Conservation (phyloP, 345 rosid species). For the Linum trigynum region DNA sequence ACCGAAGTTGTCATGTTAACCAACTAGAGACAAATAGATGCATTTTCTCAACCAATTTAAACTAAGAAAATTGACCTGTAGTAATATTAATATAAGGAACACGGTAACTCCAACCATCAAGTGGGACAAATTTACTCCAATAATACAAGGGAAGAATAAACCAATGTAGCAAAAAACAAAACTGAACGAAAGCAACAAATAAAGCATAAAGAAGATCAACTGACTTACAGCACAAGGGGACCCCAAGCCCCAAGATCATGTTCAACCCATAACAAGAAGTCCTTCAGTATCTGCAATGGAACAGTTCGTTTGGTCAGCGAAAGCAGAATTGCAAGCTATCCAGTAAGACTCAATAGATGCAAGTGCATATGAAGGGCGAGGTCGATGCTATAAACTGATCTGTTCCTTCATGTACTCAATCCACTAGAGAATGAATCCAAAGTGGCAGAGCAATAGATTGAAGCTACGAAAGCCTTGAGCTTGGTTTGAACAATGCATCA, state of each 20-base stretch:
- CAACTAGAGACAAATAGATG: neutral
- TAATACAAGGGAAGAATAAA: neutral
- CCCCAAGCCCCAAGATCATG: constrained; percentile 97
- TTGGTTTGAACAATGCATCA: neutral
- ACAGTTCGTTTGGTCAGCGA: constrained; percentile 13
- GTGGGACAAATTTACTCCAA: neutral
- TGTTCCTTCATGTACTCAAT: neutral
- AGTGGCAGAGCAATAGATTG: neutral
- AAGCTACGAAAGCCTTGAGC: neutral
- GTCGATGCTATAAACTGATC: neutral
- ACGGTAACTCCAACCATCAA: neutral
- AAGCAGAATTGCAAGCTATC: neutral
- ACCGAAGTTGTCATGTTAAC: neutral
- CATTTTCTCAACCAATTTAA: too few species aligned
- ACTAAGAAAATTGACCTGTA: neutral
- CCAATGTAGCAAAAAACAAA: neutral
- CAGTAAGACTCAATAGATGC: neutral
- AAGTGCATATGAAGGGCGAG: neutral
- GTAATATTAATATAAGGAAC: neutral
- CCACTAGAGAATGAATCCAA: neutral
- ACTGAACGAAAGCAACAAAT: too few species aligned
- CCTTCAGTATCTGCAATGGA: constrained; percentile 69
- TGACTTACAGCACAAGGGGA: constrained; percentile 82
- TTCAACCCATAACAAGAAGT: constrained; percentile 90
- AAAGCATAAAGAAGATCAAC: neutral